Evolutionary conservation across 805 yeast species (phyloP).

Genomic region (Candida xyloterini): DNA sequence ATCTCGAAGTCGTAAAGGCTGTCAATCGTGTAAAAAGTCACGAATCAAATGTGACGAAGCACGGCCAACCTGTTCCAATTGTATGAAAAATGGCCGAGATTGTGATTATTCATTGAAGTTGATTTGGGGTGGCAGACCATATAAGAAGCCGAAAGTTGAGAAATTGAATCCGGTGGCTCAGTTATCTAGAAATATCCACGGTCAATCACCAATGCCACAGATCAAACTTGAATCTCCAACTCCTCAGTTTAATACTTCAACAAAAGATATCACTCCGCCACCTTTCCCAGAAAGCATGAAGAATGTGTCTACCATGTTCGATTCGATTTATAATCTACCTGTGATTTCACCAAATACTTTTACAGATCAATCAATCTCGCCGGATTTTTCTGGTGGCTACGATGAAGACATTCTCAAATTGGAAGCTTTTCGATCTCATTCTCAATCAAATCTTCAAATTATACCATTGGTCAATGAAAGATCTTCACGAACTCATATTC

Average conservation of each 20-base stretch:
- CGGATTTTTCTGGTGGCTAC: constrained; percentile 30
- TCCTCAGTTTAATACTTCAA: background rate
- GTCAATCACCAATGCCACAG: too few relatives aligned
- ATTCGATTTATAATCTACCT: constrained; percentile 7
- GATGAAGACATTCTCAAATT: constrained; percentile 37
- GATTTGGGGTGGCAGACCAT: constrained; percentile 76
- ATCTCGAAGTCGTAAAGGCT: constrained; percentile 54
- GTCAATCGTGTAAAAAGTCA: constrained; percentile 57
- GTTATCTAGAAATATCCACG: constrained; percentile 19
- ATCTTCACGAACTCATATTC: background rate
- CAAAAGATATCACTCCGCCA: background rate
- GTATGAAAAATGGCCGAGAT: constrained; percentile 41
- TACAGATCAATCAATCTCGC: background rate
- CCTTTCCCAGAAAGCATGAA: constrained; percentile 5
- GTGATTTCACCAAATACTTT: constrained; percentile 4
- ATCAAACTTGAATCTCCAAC: background rate
- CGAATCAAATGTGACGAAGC: constrained; percentile 69
- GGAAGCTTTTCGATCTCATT: constrained; percentile 22
- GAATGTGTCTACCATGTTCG: constrained; percentile 7
- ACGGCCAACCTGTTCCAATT: constrained; percentile 60
- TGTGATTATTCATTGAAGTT: constrained; percentile 67
- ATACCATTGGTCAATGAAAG: constrained; percentile 16
- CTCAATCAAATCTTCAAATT: constrained; percentile 7
- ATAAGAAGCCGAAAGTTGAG: constrained; percentile 41
- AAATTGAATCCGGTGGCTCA: constrained; percentile 29